phyloP scores from a whole-genome alignment of 163 green algal species.

The Scenedesmus sp. region DNA sequence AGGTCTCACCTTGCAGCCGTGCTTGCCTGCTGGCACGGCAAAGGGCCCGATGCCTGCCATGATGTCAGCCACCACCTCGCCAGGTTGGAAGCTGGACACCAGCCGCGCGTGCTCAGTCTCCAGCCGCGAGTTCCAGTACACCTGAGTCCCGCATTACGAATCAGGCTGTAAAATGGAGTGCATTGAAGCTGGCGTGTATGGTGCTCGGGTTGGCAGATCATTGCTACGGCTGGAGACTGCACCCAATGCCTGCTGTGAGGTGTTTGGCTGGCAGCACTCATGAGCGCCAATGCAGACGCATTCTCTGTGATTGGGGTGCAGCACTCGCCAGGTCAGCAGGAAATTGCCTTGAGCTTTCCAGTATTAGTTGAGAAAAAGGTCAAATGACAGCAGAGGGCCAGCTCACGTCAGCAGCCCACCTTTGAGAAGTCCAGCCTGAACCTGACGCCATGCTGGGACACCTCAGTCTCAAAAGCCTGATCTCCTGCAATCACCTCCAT shows the following conservation, averaged over 20 bases:
- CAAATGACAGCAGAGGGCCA: conserved; percentile 62
- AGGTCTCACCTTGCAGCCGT: conserved; percentile 79
- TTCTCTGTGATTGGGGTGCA: too few relatives aligned
- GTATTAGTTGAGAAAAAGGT: too few relatives aligned
- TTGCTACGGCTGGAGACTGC: too few relatives aligned
- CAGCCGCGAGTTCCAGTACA: conserved; percentile 99
- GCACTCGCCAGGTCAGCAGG: too few relatives aligned
- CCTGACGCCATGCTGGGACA: conserved; percentile 87
- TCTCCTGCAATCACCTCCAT: conserved; percentile 86
- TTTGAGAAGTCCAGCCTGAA: conserved; percentile 95
- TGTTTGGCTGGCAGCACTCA: too few relatives aligned
- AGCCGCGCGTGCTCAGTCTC: conserved; percentile 96
- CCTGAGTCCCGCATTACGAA: conserved; percentile 63
- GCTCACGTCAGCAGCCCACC: conserved; percentile 50
- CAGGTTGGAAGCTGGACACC: conserved; percentile 74
- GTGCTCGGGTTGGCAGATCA: too few relatives aligned
- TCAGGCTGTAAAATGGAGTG: not conserved
- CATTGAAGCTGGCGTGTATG: too few relatives aligned
- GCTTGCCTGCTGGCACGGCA: conserved; percentile 90
- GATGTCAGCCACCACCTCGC: conserved; percentile 90
- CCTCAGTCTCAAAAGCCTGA: conserved; percentile 80
- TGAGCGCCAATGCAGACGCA: too few relatives aligned
- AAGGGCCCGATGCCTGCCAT: conserved; percentile 99
- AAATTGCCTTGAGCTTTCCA: too few relatives aligned
- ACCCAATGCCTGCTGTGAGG: too few relatives aligned